Conservation (phyloP, 257 asterid species). For the Catharanthus roseus region DNA sequence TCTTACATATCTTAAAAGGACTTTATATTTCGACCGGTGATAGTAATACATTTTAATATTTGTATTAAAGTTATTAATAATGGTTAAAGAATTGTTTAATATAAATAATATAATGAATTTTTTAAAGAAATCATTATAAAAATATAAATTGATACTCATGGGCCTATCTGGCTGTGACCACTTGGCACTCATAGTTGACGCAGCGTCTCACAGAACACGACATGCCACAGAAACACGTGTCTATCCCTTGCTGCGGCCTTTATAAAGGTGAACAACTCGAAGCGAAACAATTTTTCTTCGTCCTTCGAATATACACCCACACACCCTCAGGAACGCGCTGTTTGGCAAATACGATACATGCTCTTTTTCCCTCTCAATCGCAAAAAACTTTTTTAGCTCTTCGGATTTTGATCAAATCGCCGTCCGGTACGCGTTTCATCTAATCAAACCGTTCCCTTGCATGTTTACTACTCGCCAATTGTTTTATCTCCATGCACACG, state of each 20-base stretch:
- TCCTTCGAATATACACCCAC: not conserved
- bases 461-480: not conserved
- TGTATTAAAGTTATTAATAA: too few relatives aligned
- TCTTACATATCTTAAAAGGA: too few relatives aligned
- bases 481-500: conserved; percentile 1
- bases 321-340: not conserved
- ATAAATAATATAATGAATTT: too few relatives aligned
- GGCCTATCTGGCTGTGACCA: not conserved
- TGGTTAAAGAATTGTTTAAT: too few relatives aligned
- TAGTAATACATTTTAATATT: too few relatives aligned
- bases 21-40: too few relatives aligned
- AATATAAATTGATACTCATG: too few relatives aligned
- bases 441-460: not conserved
- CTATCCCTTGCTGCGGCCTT: not conserved
- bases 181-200: not conserved
- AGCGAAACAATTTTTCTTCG: not conserved
- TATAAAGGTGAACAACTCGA: not conserved
- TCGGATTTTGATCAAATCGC: not conserved
- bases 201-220: not conserved
- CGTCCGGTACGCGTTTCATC: not conserved
- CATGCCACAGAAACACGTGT: not conserved
- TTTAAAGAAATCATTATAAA: too few relatives aligned
- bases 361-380: not conserved
- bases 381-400: not conserved
- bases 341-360: not conserved